Percentiles rank a stretch among this genome's conserved stretches.
Conservation (phyloP, 164 flowering plant species). For the Litsea cubeba region DNA sequence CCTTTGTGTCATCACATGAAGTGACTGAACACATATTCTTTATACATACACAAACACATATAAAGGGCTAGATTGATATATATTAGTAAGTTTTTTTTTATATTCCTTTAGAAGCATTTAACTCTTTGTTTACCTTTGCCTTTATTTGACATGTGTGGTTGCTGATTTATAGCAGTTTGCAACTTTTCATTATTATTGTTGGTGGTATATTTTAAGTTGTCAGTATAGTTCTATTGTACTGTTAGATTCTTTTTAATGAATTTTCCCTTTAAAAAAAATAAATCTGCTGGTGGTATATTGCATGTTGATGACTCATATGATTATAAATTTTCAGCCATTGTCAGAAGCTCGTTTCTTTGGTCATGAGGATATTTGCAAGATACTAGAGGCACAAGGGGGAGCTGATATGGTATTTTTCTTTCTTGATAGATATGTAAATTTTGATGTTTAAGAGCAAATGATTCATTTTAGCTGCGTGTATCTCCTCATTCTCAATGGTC, state of each 20-base stretch:
- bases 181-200: not conserved
- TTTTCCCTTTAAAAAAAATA: too few species aligned
- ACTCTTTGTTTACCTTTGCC: too few species aligned
- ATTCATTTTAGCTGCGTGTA: not conserved
- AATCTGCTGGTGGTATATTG: not conserved
- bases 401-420: conserved; percentile 38
- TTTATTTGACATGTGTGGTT: not conserved
- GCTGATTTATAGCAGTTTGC: not conserved
- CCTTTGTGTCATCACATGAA: too few species aligned
- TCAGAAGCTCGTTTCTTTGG: conserved; percentile 50
- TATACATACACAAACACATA: not conserved
- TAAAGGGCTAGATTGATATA: too few species aligned
- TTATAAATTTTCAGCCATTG: conserved; percentile 37
- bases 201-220: not conserved
- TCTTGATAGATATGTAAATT: not conserved
- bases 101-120: too few species aligned
- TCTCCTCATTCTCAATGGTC: not conserved
- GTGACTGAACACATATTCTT: too few species aligned
- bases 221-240: too few species aligned
- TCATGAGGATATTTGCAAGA: conserved; percentile 42
- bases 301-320: not conserved
- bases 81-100: too few species aligned
- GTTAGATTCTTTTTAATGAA: too few species aligned
- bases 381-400: conserved; percentile 44
- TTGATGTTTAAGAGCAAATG: not conserved